Conservation (phyloP, 148 eudicot genomes). For the Diospyros lotus region DNA sequence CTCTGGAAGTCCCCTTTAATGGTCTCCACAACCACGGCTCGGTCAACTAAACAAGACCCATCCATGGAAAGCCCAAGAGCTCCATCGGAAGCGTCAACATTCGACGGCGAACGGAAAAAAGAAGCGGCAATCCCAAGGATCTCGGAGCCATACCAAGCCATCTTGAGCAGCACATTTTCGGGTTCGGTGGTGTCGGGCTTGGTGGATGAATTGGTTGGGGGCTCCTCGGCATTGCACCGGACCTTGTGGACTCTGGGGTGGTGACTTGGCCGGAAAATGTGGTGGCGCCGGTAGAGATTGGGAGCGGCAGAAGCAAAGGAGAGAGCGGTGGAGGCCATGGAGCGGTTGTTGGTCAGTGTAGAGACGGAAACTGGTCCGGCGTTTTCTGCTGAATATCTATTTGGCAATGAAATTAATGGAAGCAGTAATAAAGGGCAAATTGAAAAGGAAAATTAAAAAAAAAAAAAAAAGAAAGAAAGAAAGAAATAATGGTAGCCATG, state of each 20-base stretch:
- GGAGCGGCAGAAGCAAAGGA: slow-evolving; percentile 32
- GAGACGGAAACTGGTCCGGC: too few relatives aligned
- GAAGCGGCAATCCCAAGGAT: slow-evolving; percentile 88
- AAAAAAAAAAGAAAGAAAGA: too few relatives aligned
- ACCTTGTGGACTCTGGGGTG: slow-evolving; percentile 22
- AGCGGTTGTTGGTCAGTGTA: too few relatives aligned
- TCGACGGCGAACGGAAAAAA: slow-evolving; percentile 44
- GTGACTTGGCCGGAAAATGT: slow-evolving; percentile 12
- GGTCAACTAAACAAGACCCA: slow-evolving; percentile 53
- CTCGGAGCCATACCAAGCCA: slow-evolving; percentile 95
- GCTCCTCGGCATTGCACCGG: slow-evolving; percentile 27
- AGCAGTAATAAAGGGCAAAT: too few relatives aligned
- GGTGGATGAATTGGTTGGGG: slow-evolving; percentile 27
- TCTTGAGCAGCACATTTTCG: slow-evolving; percentile 66
- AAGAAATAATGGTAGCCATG: too few relatives aligned
- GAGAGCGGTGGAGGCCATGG: slow-evolving; percentile 21
- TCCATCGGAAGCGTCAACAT: slow-evolving; percentile 13
- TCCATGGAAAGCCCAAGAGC: slow-evolving; percentile 32
- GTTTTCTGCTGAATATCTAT: too few relatives aligned
- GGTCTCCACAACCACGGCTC: slow-evolving; percentile 55
- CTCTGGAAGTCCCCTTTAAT: slow-evolving; percentile 78
- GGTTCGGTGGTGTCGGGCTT: slow-evolving; percentile 38
- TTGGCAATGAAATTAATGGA: too few relatives aligned
- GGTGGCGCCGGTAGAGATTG: slow-evolving; percentile 18
- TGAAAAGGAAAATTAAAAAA: too few relatives aligned